A percentile compares a stretch with the other conserved stretches of the same genome.
Evolutionary conservation across 768 basidiomycete species (phyloP).

Genomic region (Leccinum imitatum): DNA sequence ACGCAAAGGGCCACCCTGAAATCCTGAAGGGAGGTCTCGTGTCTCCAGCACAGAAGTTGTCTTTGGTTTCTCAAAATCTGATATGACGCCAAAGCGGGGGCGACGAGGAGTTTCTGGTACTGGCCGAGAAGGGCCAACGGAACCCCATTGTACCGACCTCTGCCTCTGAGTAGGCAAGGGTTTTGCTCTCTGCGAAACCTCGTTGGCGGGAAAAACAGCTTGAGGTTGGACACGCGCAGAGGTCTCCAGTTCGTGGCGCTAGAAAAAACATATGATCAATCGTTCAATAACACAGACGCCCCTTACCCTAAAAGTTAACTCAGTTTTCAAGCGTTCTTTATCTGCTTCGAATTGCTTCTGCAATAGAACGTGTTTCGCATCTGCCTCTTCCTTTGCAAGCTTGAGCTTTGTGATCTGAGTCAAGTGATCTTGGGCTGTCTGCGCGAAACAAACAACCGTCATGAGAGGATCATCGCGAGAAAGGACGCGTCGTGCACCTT

Average conservation of each 20-base stretch:
- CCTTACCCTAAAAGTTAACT: conserved; percentile 66
- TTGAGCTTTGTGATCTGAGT: conserved; percentile 56
- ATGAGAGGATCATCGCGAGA: neutral
- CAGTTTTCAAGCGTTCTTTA: conserved; percentile 67
- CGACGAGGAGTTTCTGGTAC: conserved; percentile 40
- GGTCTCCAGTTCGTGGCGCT: conserved; percentile 72
- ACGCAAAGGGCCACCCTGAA: conserved; percentile 21
- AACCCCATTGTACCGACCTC: conserved; percentile 31
- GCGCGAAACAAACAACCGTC: neutral
- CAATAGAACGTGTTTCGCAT: conserved; percentile 51
- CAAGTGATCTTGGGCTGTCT: conserved; percentile 61
- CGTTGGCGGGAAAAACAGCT: conserved; percentile 47
- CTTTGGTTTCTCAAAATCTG: conserved; percentile 26
- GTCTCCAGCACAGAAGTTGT: conserved; percentile 9
- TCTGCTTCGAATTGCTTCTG: conserved; percentile 67
- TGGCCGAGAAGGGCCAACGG: conserved; percentile 29
- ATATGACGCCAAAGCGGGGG: conserved; percentile 33
- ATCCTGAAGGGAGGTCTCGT: conserved; percentile 27
- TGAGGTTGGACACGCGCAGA: conserved; percentile 49
- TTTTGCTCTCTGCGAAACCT: conserved; percentile 41
- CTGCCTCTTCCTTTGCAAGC: conserved; percentile 59
- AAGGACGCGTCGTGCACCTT: conserved; percentile 43
- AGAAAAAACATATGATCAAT: conserved; percentile 15
- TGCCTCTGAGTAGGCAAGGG: conserved; percentile 41
- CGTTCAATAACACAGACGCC: conserved; percentile 5